Evolutionary conservation across 2,329 filamentous ascomycete genomes (phyloP), one percentile per base, ranked within the genome.

Genomic region (Neonectria ditissima): DNA sequence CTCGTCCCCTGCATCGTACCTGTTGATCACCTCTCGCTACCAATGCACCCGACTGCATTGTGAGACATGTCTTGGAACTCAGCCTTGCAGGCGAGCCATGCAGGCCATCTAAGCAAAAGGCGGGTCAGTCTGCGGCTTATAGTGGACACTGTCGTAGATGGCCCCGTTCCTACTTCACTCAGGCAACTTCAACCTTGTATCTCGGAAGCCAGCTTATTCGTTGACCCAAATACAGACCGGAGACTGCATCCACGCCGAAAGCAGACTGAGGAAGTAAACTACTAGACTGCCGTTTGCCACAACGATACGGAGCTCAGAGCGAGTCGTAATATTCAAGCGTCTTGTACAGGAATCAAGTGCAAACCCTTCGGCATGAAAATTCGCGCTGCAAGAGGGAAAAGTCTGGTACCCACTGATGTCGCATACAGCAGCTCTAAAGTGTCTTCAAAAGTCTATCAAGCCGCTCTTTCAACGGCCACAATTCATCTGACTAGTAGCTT

Each of bases 61-160:
- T 47, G 30, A 39, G 32, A 18, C 55, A 57, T 57, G 55, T 57
- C 55, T 22, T 50, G 50, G 34, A 24, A 3, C 44, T 57, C 20
- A 57, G 55, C 26, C 51, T 57, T n/a, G 55, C 55, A 13, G 50
- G 55, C 34, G 55, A 57, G 34, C 30, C 44, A 50, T 57, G 55
- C 41, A 50, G 28, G 45, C 2, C 55, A 5, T 26, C 44, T n/a
- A 57, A 57, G 20, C 32, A 44, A 10, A 57, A 57, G 55, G 55
- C 50, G 55, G 55, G 55, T 30, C 54, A 10, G 5, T 24, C 7
- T 41, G 2, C 10, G 10, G 30, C 30, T 13, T 4, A 32, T 32
- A 13, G 10, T 32, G 30, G 30, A 11, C 30, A 32, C 30, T 32
- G 30, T 13, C 30, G 7, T 30, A 9, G 4, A 10, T 30, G 7